A percentile compares a stretch with the other conserved stretches of the same genome.
These are phyloP conservation scores for Tylopilus orsonianus DNA, from an alignment of 1,284 basidiomycete genomes.

Conservation along the genomic window DNA sequence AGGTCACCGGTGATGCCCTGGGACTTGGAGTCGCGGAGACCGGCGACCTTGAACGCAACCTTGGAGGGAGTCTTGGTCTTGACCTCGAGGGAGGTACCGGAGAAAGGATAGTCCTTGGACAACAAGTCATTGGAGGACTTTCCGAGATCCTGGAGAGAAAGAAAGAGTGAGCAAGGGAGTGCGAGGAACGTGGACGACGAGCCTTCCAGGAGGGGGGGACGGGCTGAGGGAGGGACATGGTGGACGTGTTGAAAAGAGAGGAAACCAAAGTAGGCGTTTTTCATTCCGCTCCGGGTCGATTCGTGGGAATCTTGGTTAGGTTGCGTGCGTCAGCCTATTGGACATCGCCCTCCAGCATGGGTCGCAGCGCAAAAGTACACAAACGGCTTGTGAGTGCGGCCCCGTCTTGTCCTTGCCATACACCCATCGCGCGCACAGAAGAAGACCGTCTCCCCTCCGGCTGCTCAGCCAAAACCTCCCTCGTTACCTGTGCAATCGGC, in stretches of 20 bases:
- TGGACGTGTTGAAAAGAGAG: constrained; percentile 15
- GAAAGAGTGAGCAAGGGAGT: neutral
- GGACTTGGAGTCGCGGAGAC: constrained; percentile 72
- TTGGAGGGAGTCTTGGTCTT: constrained; percentile 94
- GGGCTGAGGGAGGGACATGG: constrained; percentile 83
- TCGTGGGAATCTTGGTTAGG: constrained; percentile 30
- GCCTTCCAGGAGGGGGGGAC: constrained; percentile 95
- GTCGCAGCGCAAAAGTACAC: constrained; percentile 43
- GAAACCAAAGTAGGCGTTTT: constrained; percentile 11
- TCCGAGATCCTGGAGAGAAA: constrained; percentile 75
- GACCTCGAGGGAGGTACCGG: constrained; percentile 79
- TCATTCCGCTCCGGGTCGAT: constrained; percentile 23
- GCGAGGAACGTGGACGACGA: constrained; percentile 18
- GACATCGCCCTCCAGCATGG: constrained; percentile 29
- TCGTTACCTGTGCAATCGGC: constrained; percentile 18
- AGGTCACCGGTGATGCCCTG: constrained; percentile 80
- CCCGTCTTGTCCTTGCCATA: neutral
- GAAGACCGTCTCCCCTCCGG: constrained; percentile 20
- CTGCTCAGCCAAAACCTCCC: constrained; percentile 1
- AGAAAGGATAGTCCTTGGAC: constrained; percentile 91
- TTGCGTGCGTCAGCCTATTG: neutral
- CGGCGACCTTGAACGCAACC: constrained; percentile 87
- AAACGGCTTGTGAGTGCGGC: constrained; percentile 38
- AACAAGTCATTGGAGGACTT: constrained; percentile 97
- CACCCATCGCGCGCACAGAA: constrained; percentile 21